These are phyloP conservation scores for Quercus robur DNA, from an alignment of 306 rosid genomes.

Conservation along the genomic window DNA sequence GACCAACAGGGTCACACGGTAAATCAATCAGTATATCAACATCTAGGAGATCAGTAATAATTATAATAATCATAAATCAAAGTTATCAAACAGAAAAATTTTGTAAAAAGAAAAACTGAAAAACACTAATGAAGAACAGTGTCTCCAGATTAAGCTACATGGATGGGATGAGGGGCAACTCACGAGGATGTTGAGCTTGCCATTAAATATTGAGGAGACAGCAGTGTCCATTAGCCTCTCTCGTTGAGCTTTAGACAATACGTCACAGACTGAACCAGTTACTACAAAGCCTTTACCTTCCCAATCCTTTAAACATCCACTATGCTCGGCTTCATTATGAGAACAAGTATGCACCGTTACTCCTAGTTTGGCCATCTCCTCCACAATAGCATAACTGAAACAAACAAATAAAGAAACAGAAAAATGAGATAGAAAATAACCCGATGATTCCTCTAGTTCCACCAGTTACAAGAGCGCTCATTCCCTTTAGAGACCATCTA, in stretches of 20 bases:
- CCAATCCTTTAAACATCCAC: background rate
- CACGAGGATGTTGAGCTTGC: too few relatives aligned
- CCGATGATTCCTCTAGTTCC: slow-evolving; percentile 44
- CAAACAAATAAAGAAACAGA: background rate
- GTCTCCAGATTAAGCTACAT: background rate
- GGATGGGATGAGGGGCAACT: background rate
- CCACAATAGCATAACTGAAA: too few relatives aligned
- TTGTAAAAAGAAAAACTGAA: background rate
- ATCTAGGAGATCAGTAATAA: too few relatives aligned
- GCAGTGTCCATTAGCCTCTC: slow-evolving; percentile 20
- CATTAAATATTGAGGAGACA: slow-evolving; percentile 18
- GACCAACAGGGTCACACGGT: too few relatives aligned
- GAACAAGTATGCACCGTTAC: too few relatives aligned
- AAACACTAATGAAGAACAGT: background rate
- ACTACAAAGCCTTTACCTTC: slow-evolving; percentile 17
- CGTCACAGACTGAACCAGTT: slow-evolving; percentile 39
- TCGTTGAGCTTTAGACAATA: slow-evolving; percentile 22
- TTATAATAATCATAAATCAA: too few relatives aligned
- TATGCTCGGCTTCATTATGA: too few relatives aligned
- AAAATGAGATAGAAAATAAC: background rate
- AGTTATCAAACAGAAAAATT: too few relatives aligned
- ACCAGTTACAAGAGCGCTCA: slow-evolving; percentile 39
- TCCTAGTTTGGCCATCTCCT: too few relatives aligned
- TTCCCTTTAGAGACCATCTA: slow-evolving; percentile 34
- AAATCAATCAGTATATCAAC: too few relatives aligned